These are phyloP conservation scores for Vitis amurensis DNA, from an alignment of 164 flowering plant genomes.

Conservation along the genomic window DNA sequence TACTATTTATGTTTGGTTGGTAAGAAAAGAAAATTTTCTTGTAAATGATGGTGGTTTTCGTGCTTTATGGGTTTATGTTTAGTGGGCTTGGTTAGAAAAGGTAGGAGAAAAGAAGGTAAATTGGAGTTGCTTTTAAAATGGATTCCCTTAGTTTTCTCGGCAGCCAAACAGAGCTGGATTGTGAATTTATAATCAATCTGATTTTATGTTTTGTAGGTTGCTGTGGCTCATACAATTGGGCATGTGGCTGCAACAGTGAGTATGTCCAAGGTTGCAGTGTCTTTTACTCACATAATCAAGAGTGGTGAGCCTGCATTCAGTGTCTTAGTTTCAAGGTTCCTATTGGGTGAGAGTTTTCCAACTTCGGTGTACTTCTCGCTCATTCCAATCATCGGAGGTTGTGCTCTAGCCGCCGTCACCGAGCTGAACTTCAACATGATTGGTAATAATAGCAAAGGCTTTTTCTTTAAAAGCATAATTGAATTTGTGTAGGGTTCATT, in stretches of 20 bases:
- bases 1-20: too few species aligned
- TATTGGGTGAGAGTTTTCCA: slow-evolving; percentile 76
- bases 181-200: slow-evolving; percentile 5
- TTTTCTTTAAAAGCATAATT: background rate
- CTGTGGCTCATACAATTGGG: slow-evolving; percentile 86
- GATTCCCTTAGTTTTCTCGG: too few species aligned
- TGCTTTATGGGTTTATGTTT: background rate
- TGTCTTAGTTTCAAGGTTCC: slow-evolving; percentile 72
- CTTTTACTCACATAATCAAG: slow-evolving; percentile 89
- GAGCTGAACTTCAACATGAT: slow-evolving; percentile 84
- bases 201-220: slow-evolving; percentile 45
- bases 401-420: slow-evolving; percentile 72
- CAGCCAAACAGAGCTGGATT: background rate
- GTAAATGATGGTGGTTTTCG: background rate
- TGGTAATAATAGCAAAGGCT: slow-evolving; percentile 35
- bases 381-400: slow-evolving; percentile 77
- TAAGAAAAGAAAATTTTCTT: too few species aligned
- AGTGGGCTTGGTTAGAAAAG: background rate
- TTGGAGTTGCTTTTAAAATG: background rate
- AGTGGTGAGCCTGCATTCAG: slow-evolving; percentile 88
- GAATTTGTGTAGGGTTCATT: background rate
- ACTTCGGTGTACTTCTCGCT: slow-evolving; percentile 59
- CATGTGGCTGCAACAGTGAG: slow-evolving; percentile 89
- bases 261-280: slow-evolving; percentile 88
- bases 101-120: background rate